Base-by-base conservation (phyloP, 495 filamentous ascomycete species). In the Rhypophila decipiens region DNA sequence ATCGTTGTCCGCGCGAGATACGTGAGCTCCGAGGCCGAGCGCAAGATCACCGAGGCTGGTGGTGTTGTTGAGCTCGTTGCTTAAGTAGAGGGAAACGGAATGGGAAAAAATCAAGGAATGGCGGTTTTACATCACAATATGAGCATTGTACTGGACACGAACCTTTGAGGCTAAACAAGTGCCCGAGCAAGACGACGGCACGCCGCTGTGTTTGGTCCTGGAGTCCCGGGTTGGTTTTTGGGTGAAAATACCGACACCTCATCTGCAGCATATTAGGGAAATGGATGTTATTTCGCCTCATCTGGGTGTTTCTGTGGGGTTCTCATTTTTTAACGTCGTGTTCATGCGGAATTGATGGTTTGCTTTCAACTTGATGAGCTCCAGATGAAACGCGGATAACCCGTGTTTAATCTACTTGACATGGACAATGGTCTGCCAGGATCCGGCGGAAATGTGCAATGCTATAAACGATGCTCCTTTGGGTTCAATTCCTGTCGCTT, bases 221-320 rank as follows among this genome's bases (percentile, higher is more conserved):
- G 61, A 53, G 61, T 64, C 56, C 36, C 43, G 61, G 59, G 57
- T 7, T 56, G 61, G 59, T 53, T 64, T 54, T 53, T 50, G 36
- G 50, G 53, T 55, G 44, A 47, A 44, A 59, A 34, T 35, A 51
- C 52, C 47, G 42, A 51, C 55, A 47, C 56, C 58, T 53, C 51
- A 23, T 50, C 52, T 59, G 51, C 58, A 55, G 57, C 59, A 64
- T 64, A 64, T 64, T 54, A 56, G 56, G 61, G 61, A 64, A n/a
- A 64, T 59, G 53, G 53, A 61, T 57, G 58, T 59, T 60, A 59
- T 29, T 62, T 59, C 46, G 58, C 61, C 54, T 62, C 53, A 42
- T 19, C 8, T 45, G n/a, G 41, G 41, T n/a, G 41, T 44, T 44
- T 15, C 20, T 13, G 23, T 23, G n/a, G n/a, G n/a, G n/a, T n/a